Evolutionary conservation across 257 asterid species (phyloP).

Genomic region (Solanum okadae): DNA sequence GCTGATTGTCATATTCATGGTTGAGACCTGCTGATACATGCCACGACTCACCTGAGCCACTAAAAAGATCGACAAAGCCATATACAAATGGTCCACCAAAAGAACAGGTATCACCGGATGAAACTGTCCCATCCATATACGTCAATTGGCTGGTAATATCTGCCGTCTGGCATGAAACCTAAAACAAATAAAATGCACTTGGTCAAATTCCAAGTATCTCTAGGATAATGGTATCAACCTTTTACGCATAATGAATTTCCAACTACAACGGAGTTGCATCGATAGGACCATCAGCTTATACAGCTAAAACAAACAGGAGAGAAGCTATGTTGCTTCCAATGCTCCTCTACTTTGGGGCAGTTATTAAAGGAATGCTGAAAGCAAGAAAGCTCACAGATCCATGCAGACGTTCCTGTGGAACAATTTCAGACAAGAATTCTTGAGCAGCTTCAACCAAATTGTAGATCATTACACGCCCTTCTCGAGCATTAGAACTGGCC

Average conservation of each 20-base stretch:
- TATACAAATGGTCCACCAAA: conserved; percentile 51
- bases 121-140: conserved; percentile 24
- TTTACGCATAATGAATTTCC: background rate
- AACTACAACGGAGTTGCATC: background rate
- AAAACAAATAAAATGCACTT: background rate
- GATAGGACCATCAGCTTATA: background rate
- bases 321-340: background rate
- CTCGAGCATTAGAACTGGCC: conserved; percentile 94
- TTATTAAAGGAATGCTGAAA: conserved; percentile 3
- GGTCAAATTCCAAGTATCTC: background rate
- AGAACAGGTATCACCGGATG: conserved; percentile 30
- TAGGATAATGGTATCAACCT: background rate
- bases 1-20: conserved; percentile 18
- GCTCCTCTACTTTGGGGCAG: background rate
- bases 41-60: conserved; percentile 95
- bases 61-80: conserved; percentile 82
- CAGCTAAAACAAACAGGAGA: background rate
- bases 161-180: conserved; percentile 28
- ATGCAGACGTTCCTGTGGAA: conserved; percentile 44
- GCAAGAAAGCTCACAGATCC: conserved; percentile 43
- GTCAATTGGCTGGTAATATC: conserved; percentile 31
- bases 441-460: conserved; percentile 98
- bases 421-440: conserved; percentile 88
- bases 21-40: conserved; percentile 29
- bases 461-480: conserved; percentile 98